phyloP scores from a whole-genome alignment of 768 basidiomycete species.

The Xerocomellus intermedius region DNA sequence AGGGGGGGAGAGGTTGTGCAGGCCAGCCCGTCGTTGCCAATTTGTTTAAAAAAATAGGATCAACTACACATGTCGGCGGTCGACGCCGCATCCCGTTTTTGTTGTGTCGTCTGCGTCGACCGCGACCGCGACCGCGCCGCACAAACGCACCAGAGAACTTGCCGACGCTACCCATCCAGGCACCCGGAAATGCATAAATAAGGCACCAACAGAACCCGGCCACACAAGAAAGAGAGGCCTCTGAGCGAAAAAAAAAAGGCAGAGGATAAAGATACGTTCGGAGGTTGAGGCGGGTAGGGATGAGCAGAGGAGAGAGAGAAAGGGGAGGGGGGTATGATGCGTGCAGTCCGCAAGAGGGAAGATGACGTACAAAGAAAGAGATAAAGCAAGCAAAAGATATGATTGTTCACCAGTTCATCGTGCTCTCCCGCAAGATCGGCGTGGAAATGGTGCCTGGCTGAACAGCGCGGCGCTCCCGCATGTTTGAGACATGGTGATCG shows the following conservation, averaged over 20 bases:
- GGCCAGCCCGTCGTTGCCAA: constrained; percentile 24
- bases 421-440: constrained; percentile 77
- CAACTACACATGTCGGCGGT: constrained; percentile 9
- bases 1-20: neutral
- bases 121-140: neutral
- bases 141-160: constrained; percentile 2
- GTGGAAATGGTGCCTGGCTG: constrained; percentile 66
- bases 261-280: constrained; percentile 3
- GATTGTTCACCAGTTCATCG: constrained; percentile 72
- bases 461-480: constrained; percentile 60
- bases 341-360: constrained; percentile 7
- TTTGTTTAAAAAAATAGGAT: neutral
- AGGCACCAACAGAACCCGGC: constrained; percentile 23
- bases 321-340: constrained; percentile 18
- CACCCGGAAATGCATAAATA: constrained; percentile 26
- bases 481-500: constrained; percentile 33
- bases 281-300: neutral
- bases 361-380: neutral
- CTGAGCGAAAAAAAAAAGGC: neutral
- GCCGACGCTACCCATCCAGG: constrained; percentile 19
- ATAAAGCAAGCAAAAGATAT: neutral
- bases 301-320: neutral
- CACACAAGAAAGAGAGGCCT: constrained; percentile 10
- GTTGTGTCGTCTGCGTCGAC: neutral
- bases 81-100: constrained; percentile 3